These are phyloP conservation scores for Warburgia ugandensis DNA, from an alignment of 164 flowering plant species.

Conservation along the genomic window DNA sequence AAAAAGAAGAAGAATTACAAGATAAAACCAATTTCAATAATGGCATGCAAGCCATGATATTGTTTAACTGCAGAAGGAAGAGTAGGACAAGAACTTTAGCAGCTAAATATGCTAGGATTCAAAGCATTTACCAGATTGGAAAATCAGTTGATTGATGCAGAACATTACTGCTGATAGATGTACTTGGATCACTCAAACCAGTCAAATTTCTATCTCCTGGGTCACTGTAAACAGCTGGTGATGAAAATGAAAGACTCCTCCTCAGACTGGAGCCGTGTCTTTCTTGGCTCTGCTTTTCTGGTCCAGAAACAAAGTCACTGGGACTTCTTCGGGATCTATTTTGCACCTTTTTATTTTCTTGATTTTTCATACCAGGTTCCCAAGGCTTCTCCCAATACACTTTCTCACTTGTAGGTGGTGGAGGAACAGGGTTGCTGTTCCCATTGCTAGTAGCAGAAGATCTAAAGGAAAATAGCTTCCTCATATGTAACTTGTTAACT, in stretches of 20 bases:
- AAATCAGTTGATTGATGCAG: constrained; percentile 23
- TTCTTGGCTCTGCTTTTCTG: constrained; percentile 30
- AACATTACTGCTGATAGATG: constrained; percentile 25
- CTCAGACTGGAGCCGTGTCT: constrained; percentile 40
- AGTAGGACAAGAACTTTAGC: too few species aligned
- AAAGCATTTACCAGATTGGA: constrained; percentile 40
- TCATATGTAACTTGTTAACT: constrained; percentile 32
- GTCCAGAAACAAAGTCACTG: constrained; percentile 17
- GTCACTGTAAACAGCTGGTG: constrained; percentile 35
- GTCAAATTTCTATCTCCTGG: constrained; percentile 18
- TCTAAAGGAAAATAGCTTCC: constrained; percentile 74
- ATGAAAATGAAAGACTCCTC: constrained; percentile 72
- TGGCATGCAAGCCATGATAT: too few species aligned
- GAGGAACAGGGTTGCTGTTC: constrained; percentile 27
- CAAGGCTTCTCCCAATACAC: constrained; percentile 34
- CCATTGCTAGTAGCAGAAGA: constrained; percentile 45
- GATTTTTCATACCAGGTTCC: constrained; percentile 15
- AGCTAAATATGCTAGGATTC: too few species aligned
- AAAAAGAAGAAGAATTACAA: background rate
- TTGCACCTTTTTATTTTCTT: constrained; percentile 2
- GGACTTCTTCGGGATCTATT: constrained; percentile 18
- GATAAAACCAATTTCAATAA: too few species aligned
- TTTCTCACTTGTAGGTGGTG: constrained; percentile 37
- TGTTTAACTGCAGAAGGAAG: too few species aligned
- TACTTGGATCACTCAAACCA: constrained; percentile 18